Evolutionary conservation across 202 grass and related monocot species (phyloP).

Genomic region (Musa balbisiana): DNA sequence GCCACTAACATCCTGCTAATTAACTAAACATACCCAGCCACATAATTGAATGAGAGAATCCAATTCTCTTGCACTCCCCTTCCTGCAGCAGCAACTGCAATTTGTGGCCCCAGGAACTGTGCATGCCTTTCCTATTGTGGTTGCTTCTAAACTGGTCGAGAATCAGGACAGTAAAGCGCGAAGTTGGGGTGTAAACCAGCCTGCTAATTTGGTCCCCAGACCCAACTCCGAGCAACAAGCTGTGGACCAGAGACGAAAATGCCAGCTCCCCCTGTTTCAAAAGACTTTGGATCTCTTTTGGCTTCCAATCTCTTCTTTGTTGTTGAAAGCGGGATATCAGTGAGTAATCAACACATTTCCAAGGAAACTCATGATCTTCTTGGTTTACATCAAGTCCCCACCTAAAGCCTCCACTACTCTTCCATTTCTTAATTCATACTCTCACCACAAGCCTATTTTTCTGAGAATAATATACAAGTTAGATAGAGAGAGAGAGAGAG

Average conservation of each 20-base stretch:
- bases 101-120: background rate
- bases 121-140: background rate
- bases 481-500: background rate
- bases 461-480: background rate
- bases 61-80: background rate
- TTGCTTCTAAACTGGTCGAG: too few relatives aligned
- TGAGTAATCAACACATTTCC: background rate
- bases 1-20: background rate
- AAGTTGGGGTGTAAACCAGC: background rate
- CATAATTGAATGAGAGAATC: conserved; percentile 1
- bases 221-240: background rate
- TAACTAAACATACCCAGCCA: background rate
- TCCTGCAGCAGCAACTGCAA: background rate
- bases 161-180: too few relatives aligned
- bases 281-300: too few relatives aligned
- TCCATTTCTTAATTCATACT: background rate
- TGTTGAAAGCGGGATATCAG: conserved; percentile 14
- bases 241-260: too few relatives aligned
- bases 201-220: background rate
- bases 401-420: background rate
- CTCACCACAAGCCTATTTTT: background rate
- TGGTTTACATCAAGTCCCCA: background rate
- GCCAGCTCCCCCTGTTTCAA: too few relatives aligned
- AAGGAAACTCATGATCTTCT: background rate
- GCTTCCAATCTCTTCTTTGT: background rate